Evolutionary conservation across 2,329 filamentous ascomycete species (phyloP).

Genomic region (Fusarium staphyleae): DNA sequence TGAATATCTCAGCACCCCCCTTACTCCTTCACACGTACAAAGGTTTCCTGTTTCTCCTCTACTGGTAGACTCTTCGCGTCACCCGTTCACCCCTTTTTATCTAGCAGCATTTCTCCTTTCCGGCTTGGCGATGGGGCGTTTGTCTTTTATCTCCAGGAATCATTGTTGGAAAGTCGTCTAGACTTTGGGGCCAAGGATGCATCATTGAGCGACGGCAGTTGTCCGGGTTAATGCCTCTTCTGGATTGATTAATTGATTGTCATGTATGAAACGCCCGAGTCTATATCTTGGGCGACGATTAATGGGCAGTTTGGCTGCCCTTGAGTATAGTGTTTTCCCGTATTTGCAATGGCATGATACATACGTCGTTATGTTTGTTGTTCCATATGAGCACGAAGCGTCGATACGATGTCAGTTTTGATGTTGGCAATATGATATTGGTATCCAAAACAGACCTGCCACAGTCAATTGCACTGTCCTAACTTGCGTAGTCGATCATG

Average conservation of each 20-base stretch:
- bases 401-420: neutral
- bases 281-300: slow-evolving; percentile 17
- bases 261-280: slow-evolving; percentile 21
- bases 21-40: slow-evolving; percentile 12
- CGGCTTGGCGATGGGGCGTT: slow-evolving; percentile 39
- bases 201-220: slow-evolving; percentile 21
- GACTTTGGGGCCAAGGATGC: slow-evolving; percentile 16
- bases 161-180: slow-evolving; percentile 6
- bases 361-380: neutral
- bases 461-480: neutral
- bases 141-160: slow-evolving; percentile 10
- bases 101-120: slow-evolving; percentile 26
- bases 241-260: slow-evolving; percentile 6
- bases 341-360: slow-evolving; percentile 19
- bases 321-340: slow-evolving; percentile 10
- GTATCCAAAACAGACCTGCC: neutral
- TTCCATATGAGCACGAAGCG: neutral
- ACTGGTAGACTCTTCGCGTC: slow-evolving; percentile 12
- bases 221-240: slow-evolving; percentile 1
- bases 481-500: neutral
- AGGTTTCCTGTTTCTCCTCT: slow-evolving; percentile 17
- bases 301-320: slow-evolving; percentile 8
- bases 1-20: slow-evolving; percentile 22
- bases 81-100: slow-evolving; percentile 2
- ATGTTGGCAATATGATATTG: neutral